Evolutionary conservation across 331 rosid genomes (phyloP).

Genomic region (Spiraea crenata): DNA sequence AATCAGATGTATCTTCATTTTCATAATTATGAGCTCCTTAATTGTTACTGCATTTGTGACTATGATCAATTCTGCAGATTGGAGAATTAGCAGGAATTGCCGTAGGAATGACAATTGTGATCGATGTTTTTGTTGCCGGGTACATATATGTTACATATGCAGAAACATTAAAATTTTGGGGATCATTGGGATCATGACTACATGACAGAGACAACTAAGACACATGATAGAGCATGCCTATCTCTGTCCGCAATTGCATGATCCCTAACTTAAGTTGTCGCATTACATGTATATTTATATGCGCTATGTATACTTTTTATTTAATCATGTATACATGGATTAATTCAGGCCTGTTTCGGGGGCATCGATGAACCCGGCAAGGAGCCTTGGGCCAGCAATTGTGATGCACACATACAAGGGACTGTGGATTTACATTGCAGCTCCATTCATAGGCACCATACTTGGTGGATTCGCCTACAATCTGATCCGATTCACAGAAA

Average conservation of each 20-base stretch:
- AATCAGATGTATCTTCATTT: neutral
- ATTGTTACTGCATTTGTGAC: no score
- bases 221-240: no score
- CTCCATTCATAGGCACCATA: conserved; percentile 46
- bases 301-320: no score
- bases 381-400: conserved; percentile 47
- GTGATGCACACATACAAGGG: conserved; percentile 35
- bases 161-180: no score
- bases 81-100: conserved; percentile 83
- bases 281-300: no score
- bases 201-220: no score
- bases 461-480: conserved; percentile 42
- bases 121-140: conserved; percentile 77
- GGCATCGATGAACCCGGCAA: conserved; percentile 43
- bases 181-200: no score
- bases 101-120: conserved; percentile 60
- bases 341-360: conserved; percentile 51
- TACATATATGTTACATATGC: conserved; percentile 15
- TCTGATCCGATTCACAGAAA: conserved; percentile 31
- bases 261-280: no score
- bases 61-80: conserved; percentile 32
- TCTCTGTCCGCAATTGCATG: no score
- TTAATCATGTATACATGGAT: neutral
- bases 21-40: neutral
- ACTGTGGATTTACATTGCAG: conserved; percentile 37